Percentiles rank a stretch among this genome's conserved stretches.
These are phyloP conservation scores for Dianthus caryophyllus DNA, from an alignment of 148 eudicot species.

Conservation along the genomic window DNA sequence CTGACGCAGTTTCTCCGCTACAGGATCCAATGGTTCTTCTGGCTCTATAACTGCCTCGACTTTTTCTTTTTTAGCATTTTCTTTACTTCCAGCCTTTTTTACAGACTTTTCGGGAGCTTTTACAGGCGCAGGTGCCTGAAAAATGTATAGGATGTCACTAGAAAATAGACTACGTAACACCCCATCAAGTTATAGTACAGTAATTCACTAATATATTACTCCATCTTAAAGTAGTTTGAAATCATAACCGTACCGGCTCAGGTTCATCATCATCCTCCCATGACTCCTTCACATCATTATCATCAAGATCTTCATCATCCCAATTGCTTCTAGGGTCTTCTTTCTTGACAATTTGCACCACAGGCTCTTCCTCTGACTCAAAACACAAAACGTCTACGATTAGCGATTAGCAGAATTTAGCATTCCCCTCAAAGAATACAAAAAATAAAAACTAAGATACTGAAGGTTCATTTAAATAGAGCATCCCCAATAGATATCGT, in stretches of 20 bases:
- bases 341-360: conserved; percentile 46
- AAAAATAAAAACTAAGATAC: too few species aligned
- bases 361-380: conserved; percentile 61
- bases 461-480: too few species aligned
- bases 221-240: neutral
- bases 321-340: conserved; percentile 49
- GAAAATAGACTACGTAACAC: neutral
- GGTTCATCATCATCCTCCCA: conserved; percentile 99
- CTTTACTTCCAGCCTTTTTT: conserved; percentile 38
- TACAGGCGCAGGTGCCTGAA: conserved; percentile 37
- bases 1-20: conserved; percentile 47
- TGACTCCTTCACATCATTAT: conserved; percentile 74
- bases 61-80: conserved; percentile 32
- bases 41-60: conserved; percentile 27
- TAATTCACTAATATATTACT: neutral
- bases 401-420: neutral
- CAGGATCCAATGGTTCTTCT: conserved; percentile 36
- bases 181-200: neutral
- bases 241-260: conserved; percentile 49
- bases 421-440: neutral
- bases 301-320: conserved; percentile 95
- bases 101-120: conserved; percentile 37
- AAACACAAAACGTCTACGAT: neutral
- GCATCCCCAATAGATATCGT: too few species aligned
- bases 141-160: neutral